Base-by-base conservation (phyloP, 2,329 filamentous ascomycete species). In the Phyllosticta capitalensis region DNA sequence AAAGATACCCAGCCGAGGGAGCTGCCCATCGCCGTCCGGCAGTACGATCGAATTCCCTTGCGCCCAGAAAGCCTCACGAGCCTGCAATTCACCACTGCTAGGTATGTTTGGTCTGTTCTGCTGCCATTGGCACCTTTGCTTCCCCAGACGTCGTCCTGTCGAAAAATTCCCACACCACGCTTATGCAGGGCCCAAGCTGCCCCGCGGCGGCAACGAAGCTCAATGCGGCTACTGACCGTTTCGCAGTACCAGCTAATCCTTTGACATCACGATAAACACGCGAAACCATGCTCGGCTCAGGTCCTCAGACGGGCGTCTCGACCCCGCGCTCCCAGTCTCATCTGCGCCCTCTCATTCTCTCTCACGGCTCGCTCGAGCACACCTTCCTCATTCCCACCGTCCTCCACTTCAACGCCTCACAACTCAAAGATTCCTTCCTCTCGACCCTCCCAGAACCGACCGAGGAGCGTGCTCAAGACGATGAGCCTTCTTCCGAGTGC, bases 401-500 rank as follows among this genome's bases (percentile, higher is more conserved):
- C 69, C 85, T 96, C 64, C 94, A 99, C 78, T 99, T 95, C 81
- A 92, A 94, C 75, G 94, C 94, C 68, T 88, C 91, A 62, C 90
- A 96, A 78, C 82, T 97, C 71, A 95, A 92, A 81, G 92, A 96
- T 68, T 83, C 86, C 66, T 99, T 99, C 78, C 83, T 85, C 65
- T 82, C 89, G 54, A 90, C 86, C 64, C 83, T 99, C 66, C 95
- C 95, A 58, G 81, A 86, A 68, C 89, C 94, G 61, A 99, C 95
- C 72, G 94, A 99, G 73, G 94, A 99, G 80, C 84, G 97, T 64
- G 95, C 94, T 63, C 91, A 92, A 72, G 95, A 99, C 79, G 94
- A 99, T 68, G 95, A 99, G 80, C 94, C 94, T n/a, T 97, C 94
- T 45, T 99, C 95, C 22, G 85, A 92, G 53, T 79, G 90, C 52